phyloP scores from a whole-genome alignment of 2,329 filamentous ascomycete species.

The Colletotrichum destructivum region DNA sequence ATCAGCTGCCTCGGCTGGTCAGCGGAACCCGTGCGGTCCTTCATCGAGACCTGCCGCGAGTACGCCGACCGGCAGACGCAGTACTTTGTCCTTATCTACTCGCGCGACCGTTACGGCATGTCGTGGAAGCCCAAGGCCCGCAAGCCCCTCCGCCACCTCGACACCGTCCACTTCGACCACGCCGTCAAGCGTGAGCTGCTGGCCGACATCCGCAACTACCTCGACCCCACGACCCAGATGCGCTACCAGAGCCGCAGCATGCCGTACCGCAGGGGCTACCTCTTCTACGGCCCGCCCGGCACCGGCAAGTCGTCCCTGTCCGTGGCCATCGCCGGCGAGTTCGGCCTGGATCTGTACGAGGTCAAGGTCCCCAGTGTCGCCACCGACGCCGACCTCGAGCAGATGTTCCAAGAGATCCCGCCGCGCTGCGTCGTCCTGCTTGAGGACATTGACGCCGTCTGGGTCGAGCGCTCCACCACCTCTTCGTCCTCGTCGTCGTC shows the following conservation, averaged over 20 bases:
- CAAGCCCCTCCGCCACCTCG: slow-evolving; percentile 64
- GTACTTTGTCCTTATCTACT: slow-evolving; percentile 66
- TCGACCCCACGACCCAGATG: slow-evolving; percentile 62
- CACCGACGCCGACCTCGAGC: slow-evolving; percentile 64
- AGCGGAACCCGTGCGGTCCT: slow-evolving; percentile 61
- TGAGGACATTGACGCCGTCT: slow-evolving; percentile 68
- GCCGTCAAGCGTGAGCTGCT: slow-evolving; percentile 62
- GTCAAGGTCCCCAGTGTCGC: slow-evolving; percentile 65
- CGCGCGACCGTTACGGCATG: slow-evolving; percentile 61
- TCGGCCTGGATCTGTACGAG: slow-evolving; percentile 66
- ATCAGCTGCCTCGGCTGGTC: slow-evolving; percentile 67
- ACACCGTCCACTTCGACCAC: slow-evolving; percentile 67
- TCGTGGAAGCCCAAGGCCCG: slow-evolving; percentile 65
- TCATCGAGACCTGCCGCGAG: slow-evolving; percentile 63
- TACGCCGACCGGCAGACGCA: slow-evolving; percentile 64
- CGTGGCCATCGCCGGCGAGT: slow-evolving; percentile 65
- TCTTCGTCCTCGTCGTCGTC: too few species aligned
- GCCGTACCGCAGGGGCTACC: slow-evolving; percentile 65
- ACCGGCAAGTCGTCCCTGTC: slow-evolving; percentile 73
- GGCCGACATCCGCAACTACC: slow-evolving; percentile 66
- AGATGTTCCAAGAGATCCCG: slow-evolving; percentile 68
- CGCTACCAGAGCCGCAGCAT: slow-evolving; percentile 75
- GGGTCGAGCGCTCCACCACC: slow-evolving; percentile 45
- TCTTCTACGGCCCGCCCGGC: slow-evolving; percentile 75
- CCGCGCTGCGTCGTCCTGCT: slow-evolving; percentile 68